Base-by-base conservation (phyloP, 2,329 filamentous ascomycete species). In the Fusarium dimerum region DNA sequence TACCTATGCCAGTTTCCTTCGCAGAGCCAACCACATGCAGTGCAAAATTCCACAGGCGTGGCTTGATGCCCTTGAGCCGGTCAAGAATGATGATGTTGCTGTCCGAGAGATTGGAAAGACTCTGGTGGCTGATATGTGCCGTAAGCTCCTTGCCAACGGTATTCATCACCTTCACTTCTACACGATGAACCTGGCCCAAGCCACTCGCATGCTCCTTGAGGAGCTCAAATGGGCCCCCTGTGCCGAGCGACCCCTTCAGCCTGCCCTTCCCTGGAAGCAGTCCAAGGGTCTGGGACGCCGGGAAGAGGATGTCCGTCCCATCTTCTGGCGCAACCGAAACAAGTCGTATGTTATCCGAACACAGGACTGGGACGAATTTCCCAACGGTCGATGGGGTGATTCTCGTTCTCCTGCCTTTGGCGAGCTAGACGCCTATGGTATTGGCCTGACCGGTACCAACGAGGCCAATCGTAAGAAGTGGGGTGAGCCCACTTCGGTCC, bases 351-450 rank as follows among this genome's bases (percentile, higher is more conserved):
- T 99, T 50, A 86, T 91, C 50, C 90, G 94, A 50, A 99, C 94
- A 1, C 92, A 97, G 70, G 93, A 97, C 63, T 99, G 94, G 94
- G 94, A 99, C 66, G 94, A 99, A 72, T 99, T 97, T 66, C 94
- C 94, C 50, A 99, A 99, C 78, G 94, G 94, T 43, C 89, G 94
- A 72, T 99, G 94, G 94, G 95, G 94, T 74, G 94, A 99, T 73
- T 93, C 92, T 47, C 85, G 94, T 59, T 97, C 93, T 52, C 94
- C 94, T 55, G 94, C 94, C 46, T 99, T 97, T 67, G 94, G 94
- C 66, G 92, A 97, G 73, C 78, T 97, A 47, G 93, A 97, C 73
- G 87, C 91, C 9, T 97, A 99, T 68, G 93, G 92, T 41, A 91
- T 97, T 64, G 92, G 92, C 42, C 76, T 99, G 64, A 95, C 93